phyloP scores from a whole-genome alignment of 2,329 filamentous ascomycete species.

The Pseudocercospora ulei region DNA sequence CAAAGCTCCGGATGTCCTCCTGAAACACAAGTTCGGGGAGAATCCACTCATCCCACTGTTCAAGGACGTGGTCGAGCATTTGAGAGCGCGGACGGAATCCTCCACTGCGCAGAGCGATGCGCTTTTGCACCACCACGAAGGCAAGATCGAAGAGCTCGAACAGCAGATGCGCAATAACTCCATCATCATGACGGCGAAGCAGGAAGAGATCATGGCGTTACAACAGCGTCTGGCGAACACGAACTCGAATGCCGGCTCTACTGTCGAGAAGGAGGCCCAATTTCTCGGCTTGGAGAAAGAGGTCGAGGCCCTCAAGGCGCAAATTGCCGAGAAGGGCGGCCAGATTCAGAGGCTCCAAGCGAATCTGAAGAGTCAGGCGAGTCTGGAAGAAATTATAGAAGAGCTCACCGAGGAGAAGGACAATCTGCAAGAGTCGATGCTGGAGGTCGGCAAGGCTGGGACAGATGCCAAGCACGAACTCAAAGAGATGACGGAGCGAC shows the following conservation, averaged over 20 bases:
- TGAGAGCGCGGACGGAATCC: conserved; percentile 16
- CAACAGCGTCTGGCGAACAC: conserved; percentile 68
- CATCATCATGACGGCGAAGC: conserved; percentile 62
- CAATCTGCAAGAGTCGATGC: conserved; percentile 22
- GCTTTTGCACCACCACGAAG: conserved; percentile 23
- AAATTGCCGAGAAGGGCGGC: conserved; percentile 40
- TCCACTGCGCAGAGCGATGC: conserved; percentile 21
- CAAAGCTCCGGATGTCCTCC: conserved; percentile 14
- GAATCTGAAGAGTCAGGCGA: conserved; percentile 25
- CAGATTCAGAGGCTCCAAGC: conserved; percentile 27
- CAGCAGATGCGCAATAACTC: conserved; percentile 61
- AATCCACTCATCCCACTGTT: conserved; percentile 22
- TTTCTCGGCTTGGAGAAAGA: conserved; percentile 75
- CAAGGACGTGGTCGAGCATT: conserved; percentile 16
- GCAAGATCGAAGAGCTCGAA: conserved; percentile 50
- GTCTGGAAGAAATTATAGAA: conserved; percentile 26
- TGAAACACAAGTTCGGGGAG: conserved; percentile 19
- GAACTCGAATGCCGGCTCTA: conserved; percentile 29
- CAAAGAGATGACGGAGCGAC: conserved; percentile 26
- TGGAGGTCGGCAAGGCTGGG: conserved; percentile 27
- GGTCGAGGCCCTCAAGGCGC: conserved; percentile 71
- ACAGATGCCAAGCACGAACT: conserved; percentile 31
- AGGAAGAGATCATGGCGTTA: conserved; percentile 82
- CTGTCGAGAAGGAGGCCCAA: conserved; percentile 51
- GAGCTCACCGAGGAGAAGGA: conserved; percentile 24